Base-by-base conservation (phyloP, 78 protist species). In the Acrasis kona region DNA sequence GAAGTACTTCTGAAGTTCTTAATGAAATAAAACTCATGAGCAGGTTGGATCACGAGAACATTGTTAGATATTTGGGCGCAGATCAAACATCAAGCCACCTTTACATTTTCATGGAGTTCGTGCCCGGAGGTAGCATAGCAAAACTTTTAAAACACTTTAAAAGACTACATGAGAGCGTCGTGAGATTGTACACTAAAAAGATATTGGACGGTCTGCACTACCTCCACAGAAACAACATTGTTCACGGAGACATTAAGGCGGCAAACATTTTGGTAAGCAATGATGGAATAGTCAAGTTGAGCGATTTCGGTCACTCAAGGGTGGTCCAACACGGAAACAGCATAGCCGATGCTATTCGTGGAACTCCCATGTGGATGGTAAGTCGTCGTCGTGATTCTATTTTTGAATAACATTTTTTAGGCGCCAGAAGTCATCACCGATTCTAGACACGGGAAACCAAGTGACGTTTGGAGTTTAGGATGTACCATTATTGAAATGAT, bases 371-470 rank as follows among this genome's bases (percentile, higher is more conserved):
- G 19, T 50, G 61, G 61, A 50, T 50, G 19, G n/a, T n/a, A n/a
- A n/a, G n/a, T n/a, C n/a, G n/a, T n/a, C n/a, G n/a, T n/a, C n/a
- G n/a, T n/a, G n/a, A n/a, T n/a, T n/a, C n/a, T n/a, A n/a, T n/a
- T n/a, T n/a, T n/a, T n/a, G n/a, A n/a, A n/a, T n/a, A n/a, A n/a
- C n/a, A n/a, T n/a, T n/a, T n/a, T n/a, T n/a, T n/a, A n/a, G n/a
- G 32, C 91, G 10, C 98, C 96, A 1, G 98, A 95, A 40, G 97
- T 91, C 39, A 70, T 95, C 0, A 69, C 91, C 8, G 91, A 86
- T 2, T 79, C 36, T 5, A 30, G n/a, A n/a, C 77, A 68, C 36
- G 10, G 32, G 6, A 2, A 39, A 6, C 6, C 80, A 1, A 41
- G 41, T 10, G 87, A 83, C 10, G 5, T 83, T 6, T 83, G 87